phyloP scores from a whole-genome alignment of 176 grass and related monocot species.

The Oryza meyeriana region DNA sequence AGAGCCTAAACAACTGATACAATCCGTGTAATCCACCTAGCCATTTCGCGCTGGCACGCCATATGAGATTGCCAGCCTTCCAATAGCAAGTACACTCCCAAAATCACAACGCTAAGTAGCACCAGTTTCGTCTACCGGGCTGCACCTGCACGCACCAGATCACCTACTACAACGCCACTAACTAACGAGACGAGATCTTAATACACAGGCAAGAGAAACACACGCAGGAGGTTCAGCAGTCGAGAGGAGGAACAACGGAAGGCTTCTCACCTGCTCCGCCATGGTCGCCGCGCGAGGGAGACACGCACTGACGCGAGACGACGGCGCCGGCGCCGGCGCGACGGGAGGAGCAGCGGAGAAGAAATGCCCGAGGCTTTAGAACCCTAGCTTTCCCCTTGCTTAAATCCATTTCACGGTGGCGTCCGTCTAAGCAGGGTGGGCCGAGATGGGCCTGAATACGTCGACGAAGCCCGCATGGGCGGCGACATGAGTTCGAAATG shows the following conservation, averaged over 20 bases:
- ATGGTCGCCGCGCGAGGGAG: constrained; percentile 12
- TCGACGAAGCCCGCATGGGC: not conserved
- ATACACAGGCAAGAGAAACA: not conserved
- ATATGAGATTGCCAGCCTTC: not conserved
- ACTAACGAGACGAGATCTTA: not conserved
- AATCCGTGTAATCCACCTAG: not conserved
- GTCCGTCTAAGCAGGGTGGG: not conserved
- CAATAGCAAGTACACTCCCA: not conserved
- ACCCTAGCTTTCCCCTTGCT: constrained; percentile 1
- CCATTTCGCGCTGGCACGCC: not conserved
- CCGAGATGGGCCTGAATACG: not conserved
- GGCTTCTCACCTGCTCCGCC: constrained; percentile 35
- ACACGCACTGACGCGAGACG: not conserved
- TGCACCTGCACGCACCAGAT: not conserved
- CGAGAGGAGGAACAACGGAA: not conserved
- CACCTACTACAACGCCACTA: not conserved
- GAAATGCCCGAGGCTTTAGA: constrained; percentile 16
- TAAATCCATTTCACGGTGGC: not conserved
- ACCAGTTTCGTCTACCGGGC: not conserved
- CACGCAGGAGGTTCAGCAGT: not conserved
- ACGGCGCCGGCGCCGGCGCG: not conserved
- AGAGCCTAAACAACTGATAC: not conserved
- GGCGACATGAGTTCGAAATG: too few relatives aligned
- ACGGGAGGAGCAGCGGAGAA: not conserved
- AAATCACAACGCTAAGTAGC: not conserved